Conservation (phyloP, 2,329 filamentous ascomycete species). For the Trichoderma koningiopsis region DNA sequence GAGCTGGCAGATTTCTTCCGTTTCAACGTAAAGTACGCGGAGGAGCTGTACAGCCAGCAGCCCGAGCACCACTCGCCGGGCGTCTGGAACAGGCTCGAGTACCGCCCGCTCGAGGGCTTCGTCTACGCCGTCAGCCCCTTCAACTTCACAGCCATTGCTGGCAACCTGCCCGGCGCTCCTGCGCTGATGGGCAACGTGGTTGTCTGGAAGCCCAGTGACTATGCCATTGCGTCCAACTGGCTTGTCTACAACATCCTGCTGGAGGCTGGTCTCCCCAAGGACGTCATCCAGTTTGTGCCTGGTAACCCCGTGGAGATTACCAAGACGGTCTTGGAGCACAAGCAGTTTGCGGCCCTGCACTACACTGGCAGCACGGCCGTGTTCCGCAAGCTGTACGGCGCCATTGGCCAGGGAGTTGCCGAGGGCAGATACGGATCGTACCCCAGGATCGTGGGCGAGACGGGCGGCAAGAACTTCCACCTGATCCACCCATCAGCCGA, state of each 20-base stretch:
- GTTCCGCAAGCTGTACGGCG: conserved; percentile 84
- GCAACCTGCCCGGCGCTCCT: conserved; percentile 80
- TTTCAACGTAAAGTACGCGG: conserved; percentile 92
- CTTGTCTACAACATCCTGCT: conserved; percentile 86
- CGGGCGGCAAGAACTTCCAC: conserved; percentile 93
- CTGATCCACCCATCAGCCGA: conserved; percentile 77
- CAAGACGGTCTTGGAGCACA: conserved; percentile 72
- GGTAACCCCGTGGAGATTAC: conserved; percentile 86
- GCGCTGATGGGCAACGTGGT: conserved; percentile 93
- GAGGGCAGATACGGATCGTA: conserved; percentile 83
- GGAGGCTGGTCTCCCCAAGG: conserved; percentile 84
- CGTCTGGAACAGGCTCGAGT: conserved; percentile 89
- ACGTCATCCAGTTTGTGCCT: conserved; percentile 92
- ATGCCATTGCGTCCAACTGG: conserved; percentile 86
- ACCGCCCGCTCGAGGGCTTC: conserved; percentile 89
- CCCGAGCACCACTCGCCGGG: conserved; percentile 80
- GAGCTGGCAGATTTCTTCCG: conserved; percentile 91
- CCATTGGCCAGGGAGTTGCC: conserved; percentile 79
- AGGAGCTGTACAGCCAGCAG: conserved; percentile 87
- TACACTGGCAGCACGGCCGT: conserved; percentile 93
- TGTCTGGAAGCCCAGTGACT: conserved; percentile 94
- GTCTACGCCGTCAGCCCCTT: conserved; percentile 94
- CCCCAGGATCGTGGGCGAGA: conserved; percentile 87
- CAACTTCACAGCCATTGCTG: conserved; percentile 96
- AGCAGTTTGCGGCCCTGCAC: conserved; percentile 85